Percentiles rank a stretch among this genome's conserved stretches.
phyloP scores from a whole-genome alignment of 768 basidiomycete genomes.

The Amanita pseudoporphyria region DNA sequence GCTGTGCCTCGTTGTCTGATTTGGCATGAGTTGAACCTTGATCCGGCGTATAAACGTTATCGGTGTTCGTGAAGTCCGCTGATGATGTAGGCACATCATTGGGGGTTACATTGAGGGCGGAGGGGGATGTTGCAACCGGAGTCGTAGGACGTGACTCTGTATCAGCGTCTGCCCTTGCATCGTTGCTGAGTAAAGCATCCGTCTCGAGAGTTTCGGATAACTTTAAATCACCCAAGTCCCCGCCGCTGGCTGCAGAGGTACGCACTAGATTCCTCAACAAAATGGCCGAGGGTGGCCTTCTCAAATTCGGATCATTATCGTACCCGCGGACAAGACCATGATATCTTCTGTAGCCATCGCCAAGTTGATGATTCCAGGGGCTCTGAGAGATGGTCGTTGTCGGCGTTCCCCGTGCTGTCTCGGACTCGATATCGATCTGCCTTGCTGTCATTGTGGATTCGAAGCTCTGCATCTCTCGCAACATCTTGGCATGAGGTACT shows the following conservation, averaged over 20 bases:
- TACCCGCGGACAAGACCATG: background rate
- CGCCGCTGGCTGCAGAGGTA: background rate
- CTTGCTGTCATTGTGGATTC: slow-evolving; percentile 75
- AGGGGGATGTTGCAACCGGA: background rate
- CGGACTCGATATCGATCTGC: slow-evolving; percentile 28
- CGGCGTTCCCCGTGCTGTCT: slow-evolving; percentile 13
- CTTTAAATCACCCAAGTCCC: background rate
- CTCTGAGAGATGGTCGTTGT: slow-evolving; percentile 8
- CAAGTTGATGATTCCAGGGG: background rate
- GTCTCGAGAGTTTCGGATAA: background rate
- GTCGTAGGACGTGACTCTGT: background rate
- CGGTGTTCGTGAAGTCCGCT: background rate
- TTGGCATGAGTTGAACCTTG: background rate
- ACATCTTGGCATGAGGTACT: slow-evolving; percentile 14
- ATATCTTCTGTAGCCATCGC: background rate
- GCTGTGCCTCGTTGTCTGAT: background rate
- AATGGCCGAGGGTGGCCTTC: slow-evolving; percentile 20
- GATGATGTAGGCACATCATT: background rate
- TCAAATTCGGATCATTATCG: slow-evolving; percentile 10
- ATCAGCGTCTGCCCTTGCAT: background rate
- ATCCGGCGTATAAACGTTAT: background rate
- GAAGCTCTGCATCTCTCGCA: slow-evolving; percentile 86
- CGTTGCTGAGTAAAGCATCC: background rate
- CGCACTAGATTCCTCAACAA: slow-evolving; percentile 9
- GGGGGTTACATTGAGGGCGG: background rate